Evolutionary conservation across 495 filamentous ascomycete species (phyloP).

Genomic region (Daldinia childiae): DNA sequence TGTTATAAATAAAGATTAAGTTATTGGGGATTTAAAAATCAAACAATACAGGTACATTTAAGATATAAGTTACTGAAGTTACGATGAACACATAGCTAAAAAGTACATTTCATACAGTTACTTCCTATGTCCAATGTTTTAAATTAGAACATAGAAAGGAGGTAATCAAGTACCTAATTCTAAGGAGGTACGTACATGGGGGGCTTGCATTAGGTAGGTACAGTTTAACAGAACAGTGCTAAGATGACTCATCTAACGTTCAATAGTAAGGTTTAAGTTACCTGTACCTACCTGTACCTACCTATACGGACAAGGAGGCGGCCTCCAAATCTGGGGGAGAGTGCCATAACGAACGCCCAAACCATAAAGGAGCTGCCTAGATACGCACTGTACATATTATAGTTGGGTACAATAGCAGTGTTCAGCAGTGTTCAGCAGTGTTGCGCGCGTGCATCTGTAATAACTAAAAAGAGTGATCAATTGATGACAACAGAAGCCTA

Average conservation of each 20-base stretch:
- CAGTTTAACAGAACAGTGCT: conserved; percentile 16
- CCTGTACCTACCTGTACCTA: too few species aligned
- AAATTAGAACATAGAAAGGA: not conserved
- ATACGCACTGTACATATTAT: conserved; percentile 6
- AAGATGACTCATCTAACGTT: conserved; percentile 11
- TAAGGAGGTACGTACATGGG: not conserved
- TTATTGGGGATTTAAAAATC: too few species aligned
- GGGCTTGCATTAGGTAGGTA: not conserved
- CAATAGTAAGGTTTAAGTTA: not conserved
- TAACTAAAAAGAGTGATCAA: conserved; percentile 15
- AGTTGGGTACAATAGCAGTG: not conserved
- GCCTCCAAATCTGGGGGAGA: not conserved
- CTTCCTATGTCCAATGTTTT: not conserved
- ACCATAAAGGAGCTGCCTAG: conserved; percentile 5
- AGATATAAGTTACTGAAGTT: too few species aligned
- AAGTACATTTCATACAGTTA: too few species aligned
- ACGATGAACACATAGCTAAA: too few species aligned
- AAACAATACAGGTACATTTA: too few species aligned
- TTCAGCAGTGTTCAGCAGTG: not conserved
- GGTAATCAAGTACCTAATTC: not conserved
- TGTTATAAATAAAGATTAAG: too few species aligned
- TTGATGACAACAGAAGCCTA: conserved; percentile 32
- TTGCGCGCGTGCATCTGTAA: conserved; percentile 16
- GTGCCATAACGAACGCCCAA: not conserved
- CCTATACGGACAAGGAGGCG: not conserved